Evolutionary conservation across 148 eudicot species (phyloP), one percentile per base, ranked within the genome.

Genomic region (Fagopyrum tataricum): DNA sequence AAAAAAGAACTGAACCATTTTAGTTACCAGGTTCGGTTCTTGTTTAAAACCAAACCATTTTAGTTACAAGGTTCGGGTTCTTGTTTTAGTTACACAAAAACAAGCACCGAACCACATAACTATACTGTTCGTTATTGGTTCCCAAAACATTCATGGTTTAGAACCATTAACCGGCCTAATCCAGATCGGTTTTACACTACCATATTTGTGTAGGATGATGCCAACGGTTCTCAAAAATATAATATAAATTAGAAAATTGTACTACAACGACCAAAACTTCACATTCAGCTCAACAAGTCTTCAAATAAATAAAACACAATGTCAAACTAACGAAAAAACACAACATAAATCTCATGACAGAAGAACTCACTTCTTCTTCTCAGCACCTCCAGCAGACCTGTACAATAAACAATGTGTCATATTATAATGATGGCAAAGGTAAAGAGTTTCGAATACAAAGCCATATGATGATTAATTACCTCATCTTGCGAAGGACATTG

Each of bases 401-500:
- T 59, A n/a, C 71, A 67, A 39, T 4, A 31, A 64, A 24, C 6
- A 20, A 55, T 2, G 4, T 20, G 7, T 4, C 0, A 26, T 55
- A 26, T 55, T 55, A 55, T 55, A 20, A 59, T 24, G 15, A 12
- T 23, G 39, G 39, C 2, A 58, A 58, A 24, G 11, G 4, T 31
- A 3, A 11, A 8, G 14, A 12, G 31, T 4, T 59, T 11, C 15
- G 6, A n/a, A 21, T 7, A 0, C 7, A 1, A 47, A 23, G 15
- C 55, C 15, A 21, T 0, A 31, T 31, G 18, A 9, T 8, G 20
- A 7, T 61, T 67, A 20, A 41, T 44, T 73, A 74, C 80, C 83
- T 82, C 84, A 83, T 85, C 79, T 85, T 82, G 73, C 86, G 82
- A 77, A 85, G 88, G 46, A 85, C 88, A 17, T 71, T 82, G 12